Conservation (phyloP, 2,329 filamentous ascomycete species). For the Emmonsia crescens region DNA sequence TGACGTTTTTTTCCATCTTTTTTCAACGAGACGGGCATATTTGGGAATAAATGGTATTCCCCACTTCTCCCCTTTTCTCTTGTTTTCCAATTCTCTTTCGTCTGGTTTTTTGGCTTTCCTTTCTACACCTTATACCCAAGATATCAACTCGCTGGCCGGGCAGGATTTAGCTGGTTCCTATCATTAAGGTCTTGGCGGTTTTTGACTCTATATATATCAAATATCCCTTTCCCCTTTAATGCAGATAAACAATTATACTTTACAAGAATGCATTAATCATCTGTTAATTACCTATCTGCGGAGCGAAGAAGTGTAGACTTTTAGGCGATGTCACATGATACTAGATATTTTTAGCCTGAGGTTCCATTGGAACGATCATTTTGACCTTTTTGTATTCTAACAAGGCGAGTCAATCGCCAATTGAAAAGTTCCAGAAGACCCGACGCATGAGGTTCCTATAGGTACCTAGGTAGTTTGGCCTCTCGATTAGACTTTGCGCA, state of each 20-base stretch:
- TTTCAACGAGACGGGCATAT: background rate
- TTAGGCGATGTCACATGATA: too few species aligned
- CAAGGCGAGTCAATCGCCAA: too few species aligned
- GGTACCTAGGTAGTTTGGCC: background rate
- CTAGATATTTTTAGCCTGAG: too few species aligned
- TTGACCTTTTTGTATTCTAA: too few species aligned
- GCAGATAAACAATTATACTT: background rate
- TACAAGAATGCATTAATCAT: background rate
- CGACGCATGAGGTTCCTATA: too few species aligned
- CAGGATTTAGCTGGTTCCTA: background rate
- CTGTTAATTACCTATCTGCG: background rate
- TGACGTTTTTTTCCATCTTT: background rate
- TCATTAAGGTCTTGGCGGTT: background rate
- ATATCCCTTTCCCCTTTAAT: background rate
- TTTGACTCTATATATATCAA: background rate
- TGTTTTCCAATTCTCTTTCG: background rate
- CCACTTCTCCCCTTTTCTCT: background rate
- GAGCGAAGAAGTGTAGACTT: too few species aligned
- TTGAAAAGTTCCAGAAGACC: too few species aligned
- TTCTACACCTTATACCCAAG: background rate
- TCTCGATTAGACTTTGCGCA: background rate
- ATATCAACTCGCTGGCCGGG: background rate
- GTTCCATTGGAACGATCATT: too few species aligned
- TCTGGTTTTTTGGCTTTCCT: background rate
- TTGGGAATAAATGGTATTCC: background rate